Conservation (phyloP, 257 asterid species). For the Gardenia jasminoides region DNA sequence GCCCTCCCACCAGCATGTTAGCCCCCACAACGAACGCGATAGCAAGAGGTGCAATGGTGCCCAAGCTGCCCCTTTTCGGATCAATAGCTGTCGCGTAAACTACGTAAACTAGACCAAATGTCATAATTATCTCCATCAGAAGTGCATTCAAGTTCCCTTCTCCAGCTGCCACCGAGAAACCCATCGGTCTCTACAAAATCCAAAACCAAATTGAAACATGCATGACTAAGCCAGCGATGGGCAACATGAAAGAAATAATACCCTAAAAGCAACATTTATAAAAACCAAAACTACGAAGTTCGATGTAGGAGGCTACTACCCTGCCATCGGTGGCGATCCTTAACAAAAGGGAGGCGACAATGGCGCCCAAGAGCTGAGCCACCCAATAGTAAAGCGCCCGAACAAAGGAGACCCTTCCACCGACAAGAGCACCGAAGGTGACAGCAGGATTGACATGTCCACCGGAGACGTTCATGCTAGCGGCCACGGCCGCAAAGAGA, state of each 20-base stretch:
- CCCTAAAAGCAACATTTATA: neutral
- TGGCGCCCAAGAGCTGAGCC: constrained; percentile 91
- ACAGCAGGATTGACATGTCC: constrained; percentile 93
- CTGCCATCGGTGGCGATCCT: constrained; percentile 67
- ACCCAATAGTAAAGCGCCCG: constrained; percentile 85
- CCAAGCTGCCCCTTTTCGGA: constrained; percentile 72
- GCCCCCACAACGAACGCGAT: constrained; percentile 92
- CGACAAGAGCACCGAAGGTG: constrained; percentile 87
- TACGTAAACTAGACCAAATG: constrained; percentile 68
- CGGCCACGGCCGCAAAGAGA: constrained; percentile 77
- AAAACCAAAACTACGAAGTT: no score
- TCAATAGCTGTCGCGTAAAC: constrained; percentile 86
- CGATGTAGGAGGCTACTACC: constrained; percentile 15
- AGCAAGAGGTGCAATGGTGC: constrained; percentile 81
- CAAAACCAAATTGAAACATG: neutral
- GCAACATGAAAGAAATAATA: no score
- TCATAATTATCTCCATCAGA: constrained; percentile 76
- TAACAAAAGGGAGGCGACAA: constrained; percentile 62
- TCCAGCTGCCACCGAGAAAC: constrained; percentile 69
- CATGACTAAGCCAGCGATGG: no score
- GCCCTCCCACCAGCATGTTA: constrained; percentile 81
- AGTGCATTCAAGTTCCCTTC: constrained; percentile 62
- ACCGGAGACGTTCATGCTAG: constrained; percentile 88
- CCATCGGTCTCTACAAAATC: constrained; percentile 74
- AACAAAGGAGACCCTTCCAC: constrained; percentile 71